These are phyloP conservation scores for Sonneratia alba DNA, from an alignment of 345 rosid genomes.

Conservation along the genomic window DNA sequence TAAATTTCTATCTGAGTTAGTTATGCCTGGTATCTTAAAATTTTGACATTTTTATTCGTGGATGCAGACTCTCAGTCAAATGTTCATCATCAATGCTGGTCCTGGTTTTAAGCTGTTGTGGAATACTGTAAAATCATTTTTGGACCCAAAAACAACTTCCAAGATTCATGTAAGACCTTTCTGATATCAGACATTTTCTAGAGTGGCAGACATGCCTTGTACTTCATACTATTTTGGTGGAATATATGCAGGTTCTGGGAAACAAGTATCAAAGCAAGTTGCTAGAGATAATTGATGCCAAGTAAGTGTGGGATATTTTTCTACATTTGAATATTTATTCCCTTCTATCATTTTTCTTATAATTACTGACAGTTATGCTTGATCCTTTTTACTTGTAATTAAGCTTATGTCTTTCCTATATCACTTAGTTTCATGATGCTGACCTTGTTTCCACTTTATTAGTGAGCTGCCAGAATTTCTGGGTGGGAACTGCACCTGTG, in stretches of 20 bases:
- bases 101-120: constrained; percentile 83
- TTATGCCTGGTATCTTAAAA: not conserved
- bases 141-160: constrained; percentile 80
- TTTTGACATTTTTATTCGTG: not conserved
- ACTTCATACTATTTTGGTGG: constrained; percentile 9
- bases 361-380: not conserved
- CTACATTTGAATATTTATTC: too few species aligned
- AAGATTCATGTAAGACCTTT: constrained; percentile 57
- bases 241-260: constrained; percentile 70
- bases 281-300: constrained; percentile 83
- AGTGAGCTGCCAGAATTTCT: constrained; percentile 93
- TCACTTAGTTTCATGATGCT: not conserved
- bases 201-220: not conserved
- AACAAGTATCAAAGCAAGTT: constrained; percentile 75
- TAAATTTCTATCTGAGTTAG: not conserved
- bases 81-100: constrained; percentile 97
- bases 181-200: constrained; percentile 5
- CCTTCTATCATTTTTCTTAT: not conserved
- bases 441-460: constrained; percentile 7
- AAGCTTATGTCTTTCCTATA: too few species aligned
- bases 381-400: not conserved
- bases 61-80: constrained; percentile 65
- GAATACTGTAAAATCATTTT: constrained; percentile 66
- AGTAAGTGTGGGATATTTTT: constrained; percentile 28
- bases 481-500: constrained; percentile 86